Evolutionary conservation across 2,329 filamentous ascomycete species (phyloP), one percentile per base, ranked within the genome.

Genomic region (Pyrenophora tritici-repentis): DNA sequence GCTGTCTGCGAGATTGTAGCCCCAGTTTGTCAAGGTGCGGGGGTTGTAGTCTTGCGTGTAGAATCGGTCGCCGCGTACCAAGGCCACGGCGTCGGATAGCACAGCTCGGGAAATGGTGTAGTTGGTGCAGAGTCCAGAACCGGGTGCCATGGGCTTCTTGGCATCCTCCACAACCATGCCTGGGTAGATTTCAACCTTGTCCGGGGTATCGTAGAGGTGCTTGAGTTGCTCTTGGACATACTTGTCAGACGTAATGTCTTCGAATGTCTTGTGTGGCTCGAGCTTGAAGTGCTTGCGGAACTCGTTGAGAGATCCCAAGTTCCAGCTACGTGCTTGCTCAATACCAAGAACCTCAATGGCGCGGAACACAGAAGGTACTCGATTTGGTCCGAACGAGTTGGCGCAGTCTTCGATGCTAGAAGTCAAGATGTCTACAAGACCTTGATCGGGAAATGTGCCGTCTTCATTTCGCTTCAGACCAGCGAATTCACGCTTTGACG

Each of bases 281-380:
- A 96, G 78, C 1, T 86, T 85, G 62, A 93, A 92, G 75, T 91
- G 89, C 69, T 88, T 86, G 44, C 90, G 83, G 78, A 94, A 95
- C 76, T 94, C 90, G 66, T 95, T 95, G 54, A 95, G 78, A 0
- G 87, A 86, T 0, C 87, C 87, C 7, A 91, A 75, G 54, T 91
- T 87, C 90, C 90, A 95, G 47, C 82, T 81, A 38, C 90, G 81
- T 3, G 87, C 84, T 55, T 91, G 89, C 40, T 90, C 79, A 50
- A 95, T 94, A 36, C 89, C 90, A 6, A 94, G 78, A 31, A 94
- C 88, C 71, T 94, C 90, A 13, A 94, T 83, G 1, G 86, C 84
- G 58, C 86, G 84, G 79, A 95, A 83, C 24, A 87, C 82, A 17
- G 83, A 81, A 0, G 91, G 90, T 0, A 93, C 87, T 53, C 90